Base-by-base conservation (phyloP, 768 basidiomycete species). In the Asterophora lycoperdoides region DNA sequence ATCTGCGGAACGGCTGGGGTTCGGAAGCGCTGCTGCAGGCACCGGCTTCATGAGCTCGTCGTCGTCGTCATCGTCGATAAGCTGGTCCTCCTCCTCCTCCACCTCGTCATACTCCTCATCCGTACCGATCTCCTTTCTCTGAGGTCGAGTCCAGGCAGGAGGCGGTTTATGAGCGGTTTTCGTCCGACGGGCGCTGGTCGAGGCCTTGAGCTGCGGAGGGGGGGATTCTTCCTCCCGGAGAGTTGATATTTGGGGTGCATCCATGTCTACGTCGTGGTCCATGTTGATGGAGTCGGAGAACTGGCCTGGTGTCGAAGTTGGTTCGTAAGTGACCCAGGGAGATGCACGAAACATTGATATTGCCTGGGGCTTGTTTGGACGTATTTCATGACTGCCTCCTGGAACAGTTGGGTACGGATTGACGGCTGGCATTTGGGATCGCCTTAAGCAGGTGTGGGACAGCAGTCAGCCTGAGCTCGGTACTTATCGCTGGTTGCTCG, bases 201-300 rank as follows among this genome's bases (percentile, higher is more conserved):
- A 40, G 44, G 64, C 45, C 44, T 64, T 56, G 8, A 68, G 64
- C 45, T 60, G 56, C 3, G 83, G 84, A 13, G 87, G 83, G 41
- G 86, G 85, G n/a, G 78, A 78, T 9, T 77, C 76, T 51, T 89
- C 87, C 41, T 89, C 85, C 29, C 72, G 74, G 29, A 90, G 77
- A 23, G 83, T 90, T 19, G 88, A 90, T 46, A 91, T 90, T 56
- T 82, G 82, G 32, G 89, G 89, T 29, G 88, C 85, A 33, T 89
- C 89, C 85, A 89, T 88, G 56, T 78, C 74, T 40, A 74, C 64
- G 59, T 78, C 77, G 35, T 71, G 66, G 61, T 74, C 72, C 69
- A 71, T 71, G 19, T 64, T 56, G 59, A 59, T 46, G 44, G 60
- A 60, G 41, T 57, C 58, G 48, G 54, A 62, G 45, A 52, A 59